Base-by-base conservation (phyloP, 2,329 filamentous ascomycete genomes). In the Albophoma yamanashiensis region DNA sequence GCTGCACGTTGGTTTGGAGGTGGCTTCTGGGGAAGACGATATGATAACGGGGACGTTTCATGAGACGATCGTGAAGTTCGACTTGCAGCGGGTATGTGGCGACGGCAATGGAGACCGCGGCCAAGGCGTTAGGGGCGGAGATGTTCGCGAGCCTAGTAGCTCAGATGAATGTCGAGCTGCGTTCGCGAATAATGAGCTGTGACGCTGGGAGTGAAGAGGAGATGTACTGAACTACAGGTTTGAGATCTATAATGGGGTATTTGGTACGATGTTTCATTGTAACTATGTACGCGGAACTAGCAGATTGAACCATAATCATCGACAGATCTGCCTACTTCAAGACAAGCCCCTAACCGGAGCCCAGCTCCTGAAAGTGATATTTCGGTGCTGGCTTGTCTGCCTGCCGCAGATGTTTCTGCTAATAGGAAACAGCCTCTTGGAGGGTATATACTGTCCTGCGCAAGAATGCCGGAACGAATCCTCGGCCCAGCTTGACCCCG, bases 401-500 rank as follows among this genome's bases (percentile, higher is more conserved):
- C 15, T 59, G 50, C 55, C 56, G 47, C 52, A 70, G 62, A 12
- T 60, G 47, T 4, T 66, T 62, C 57, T 72, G 68, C 59, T 76
- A 73, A n/a, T 73, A 67, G 38, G 73, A 69, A 3, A 76, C 72
- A 9, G 76, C 74, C 50, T 80, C 76, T 5, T 71, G 67, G 14
- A 83, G 63, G 1, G 71, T 75, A 61, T 80, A 78, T n/a, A 67
- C 63, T 58, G 75, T 78, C 58, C 78, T 67, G 50, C 69, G 69
- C 58, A 85, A 65, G 47, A 86, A 76, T 62, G 73, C 71, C 72
- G 81, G 78, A 12, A 88, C 78, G 6, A 87, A 64, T 0, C 85
- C 84, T 0, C 77, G 78, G 0, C 83, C 84, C 58, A 70, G 78
- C 70, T 88, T 88, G 5, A 82, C 73, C 69, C 88, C 85, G 64